A percentile compares a stretch with the other conserved stretches of the same genome.
Conservation (phyloP, 345 rosid species). For the Citrus mangshanensis region DNA sequence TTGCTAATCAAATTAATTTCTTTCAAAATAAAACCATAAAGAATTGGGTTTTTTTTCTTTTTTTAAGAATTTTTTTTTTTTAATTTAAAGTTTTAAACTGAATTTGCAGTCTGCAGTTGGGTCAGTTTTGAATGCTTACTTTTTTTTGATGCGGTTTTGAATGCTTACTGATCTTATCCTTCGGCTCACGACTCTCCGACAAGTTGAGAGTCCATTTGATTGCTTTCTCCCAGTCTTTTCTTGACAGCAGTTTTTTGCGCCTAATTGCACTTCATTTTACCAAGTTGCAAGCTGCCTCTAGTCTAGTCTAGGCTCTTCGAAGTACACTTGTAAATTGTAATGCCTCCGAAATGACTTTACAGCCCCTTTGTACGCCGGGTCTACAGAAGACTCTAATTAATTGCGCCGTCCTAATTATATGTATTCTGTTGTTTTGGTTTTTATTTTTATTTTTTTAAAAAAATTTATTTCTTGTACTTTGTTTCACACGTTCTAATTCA, state of each 20-base stretch:
- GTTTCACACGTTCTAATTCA: not conserved
- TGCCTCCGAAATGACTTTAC: not conserved
- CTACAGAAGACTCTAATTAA: not conserved
- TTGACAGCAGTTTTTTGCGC: not conserved
- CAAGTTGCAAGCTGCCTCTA: not conserved
- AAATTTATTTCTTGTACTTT: not conserved
- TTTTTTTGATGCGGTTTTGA: not conserved
- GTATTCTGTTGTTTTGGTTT: too few relatives aligned
- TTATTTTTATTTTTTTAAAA: too few relatives aligned
- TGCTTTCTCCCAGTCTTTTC: not conserved
- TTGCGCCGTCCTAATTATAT: not conserved
- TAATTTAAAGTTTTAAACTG: too few relatives aligned
- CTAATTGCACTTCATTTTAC: too few relatives aligned
- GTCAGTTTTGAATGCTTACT: not conserved
- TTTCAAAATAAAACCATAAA: not conserved
- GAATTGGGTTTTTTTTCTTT: not conserved
- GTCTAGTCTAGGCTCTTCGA: not conserved
- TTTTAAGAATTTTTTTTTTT: too few relatives aligned
- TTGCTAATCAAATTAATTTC: not conserved
- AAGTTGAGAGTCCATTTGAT: conserved; percentile 12
- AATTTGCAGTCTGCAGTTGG: too few relatives aligned
- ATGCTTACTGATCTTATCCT: conserved; percentile 15
- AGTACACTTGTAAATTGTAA: not conserved
- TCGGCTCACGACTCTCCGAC: conserved; percentile 16
- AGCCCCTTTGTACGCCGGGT: not conserved